Evolutionary conservation across 2,329 filamentous ascomycete species (phyloP).

Genomic region (Stagonosporopsis chrysanthemi): DNA sequence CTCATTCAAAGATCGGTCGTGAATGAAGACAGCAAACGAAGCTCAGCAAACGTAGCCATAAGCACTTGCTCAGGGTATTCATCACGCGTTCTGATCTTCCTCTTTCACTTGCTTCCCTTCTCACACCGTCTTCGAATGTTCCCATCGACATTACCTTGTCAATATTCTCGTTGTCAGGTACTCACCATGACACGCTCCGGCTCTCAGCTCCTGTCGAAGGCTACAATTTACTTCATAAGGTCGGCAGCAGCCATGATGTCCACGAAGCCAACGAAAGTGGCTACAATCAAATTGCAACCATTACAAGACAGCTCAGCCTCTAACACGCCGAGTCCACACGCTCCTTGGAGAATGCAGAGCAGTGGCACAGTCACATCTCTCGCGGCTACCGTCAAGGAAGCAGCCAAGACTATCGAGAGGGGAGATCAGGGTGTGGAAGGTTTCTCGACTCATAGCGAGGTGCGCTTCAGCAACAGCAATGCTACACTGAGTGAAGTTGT

Average conservation of each 20-base stretch:
- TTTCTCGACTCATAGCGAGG: background rate
- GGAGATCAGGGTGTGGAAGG: background rate
- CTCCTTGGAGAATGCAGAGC: background rate
- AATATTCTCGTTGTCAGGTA: background rate
- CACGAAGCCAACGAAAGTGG: background rate
- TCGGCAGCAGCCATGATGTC: background rate
- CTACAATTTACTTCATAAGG: background rate
- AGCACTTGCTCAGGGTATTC: background rate
- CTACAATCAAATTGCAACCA: background rate
- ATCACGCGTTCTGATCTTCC: background rate
- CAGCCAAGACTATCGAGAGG: background rate
- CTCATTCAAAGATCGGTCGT: background rate
- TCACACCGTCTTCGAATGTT: background rate
- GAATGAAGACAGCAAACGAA: background rate
- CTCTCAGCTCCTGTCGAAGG: background rate
- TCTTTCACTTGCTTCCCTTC: too few relatives aligned
- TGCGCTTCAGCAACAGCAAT: background rate
- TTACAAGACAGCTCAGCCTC: background rate
- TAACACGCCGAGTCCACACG: background rate
- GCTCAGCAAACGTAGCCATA: background rate
- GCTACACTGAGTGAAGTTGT: constrained; percentile 3
- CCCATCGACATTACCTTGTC: background rate
- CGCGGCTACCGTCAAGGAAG: background rate
- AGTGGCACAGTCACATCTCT: background rate
- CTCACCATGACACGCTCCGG: background rate